Base-by-base conservation (phyloP, 345 rosid species). In the Linum lewisii region DNA sequence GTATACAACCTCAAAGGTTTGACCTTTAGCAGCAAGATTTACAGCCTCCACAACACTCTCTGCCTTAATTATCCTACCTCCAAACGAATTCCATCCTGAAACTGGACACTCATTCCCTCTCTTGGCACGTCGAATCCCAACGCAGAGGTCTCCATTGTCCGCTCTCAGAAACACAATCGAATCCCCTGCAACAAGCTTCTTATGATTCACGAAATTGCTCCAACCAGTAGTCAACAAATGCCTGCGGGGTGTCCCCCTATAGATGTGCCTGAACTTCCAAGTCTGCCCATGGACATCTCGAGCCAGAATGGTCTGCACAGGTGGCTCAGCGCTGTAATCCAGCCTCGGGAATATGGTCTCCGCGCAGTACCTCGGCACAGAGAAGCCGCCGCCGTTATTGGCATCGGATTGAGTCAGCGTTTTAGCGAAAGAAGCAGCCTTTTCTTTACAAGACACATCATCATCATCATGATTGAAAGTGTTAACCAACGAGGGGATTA, bases 321-420 rank as follows among this genome's bases (percentile, higher is more conserved):
- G 99, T n/a, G 99, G 99, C 53, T 93, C 95, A 0, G 86, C 87
- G 1, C 74, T 81, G 47, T 84, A 89, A 68, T 93, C 99, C 71
- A 93, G 55, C 22, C 85, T 78, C 0, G 94, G 99, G 54, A 93
- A 93, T 52, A 93, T 89, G 8, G 95, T 89, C 84, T 93, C 97
- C 0, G 99, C 99, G n/a, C 99, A 93, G 64, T 93, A 93, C 7
- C 99, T 83, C 0, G 99, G 99, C 38, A 93, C 99, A 5, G 99
- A 93, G 80, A 93, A 93, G 2, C 99, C 99, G 0, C 99, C 99
- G 14, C 99, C 99, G 21, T 93, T 93, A 55, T 93, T 93, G 59
- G 99, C 99, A 69, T 93, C 99, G 10, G 99, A 93, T 24, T 93
- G 95, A 44, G 97, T 93, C 64, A 93, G 63, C 21, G 97, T 87